phyloP scores from a whole-genome alignment of 2,329 filamentous ascomycete genomes.

The Ophiobolus disseminans region DNA sequence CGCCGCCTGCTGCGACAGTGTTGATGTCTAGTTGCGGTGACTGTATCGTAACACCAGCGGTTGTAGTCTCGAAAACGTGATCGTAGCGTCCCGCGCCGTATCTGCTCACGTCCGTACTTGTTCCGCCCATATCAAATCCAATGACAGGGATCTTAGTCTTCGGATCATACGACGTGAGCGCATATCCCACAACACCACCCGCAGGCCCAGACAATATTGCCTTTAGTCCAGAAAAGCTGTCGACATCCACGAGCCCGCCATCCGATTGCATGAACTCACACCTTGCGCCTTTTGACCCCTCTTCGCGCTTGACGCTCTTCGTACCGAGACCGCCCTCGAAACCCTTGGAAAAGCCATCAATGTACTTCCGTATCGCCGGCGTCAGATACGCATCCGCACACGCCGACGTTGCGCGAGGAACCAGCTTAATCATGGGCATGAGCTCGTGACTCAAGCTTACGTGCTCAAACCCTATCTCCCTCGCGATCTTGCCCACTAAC shows the following conservation, averaged over 20 bases:
- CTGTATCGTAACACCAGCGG: slow-evolving; percentile 91
- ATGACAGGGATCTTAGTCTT: slow-evolving; percentile 85
- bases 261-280: slow-evolving; percentile 98
- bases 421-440: slow-evolving; percentile 88
- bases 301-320: slow-evolving; percentile 72
- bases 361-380: slow-evolving; percentile 79
- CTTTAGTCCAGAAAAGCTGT: slow-evolving; percentile 81
- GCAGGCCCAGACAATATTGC: slow-evolving; percentile 89
- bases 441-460: slow-evolving; percentile 81
- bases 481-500: slow-evolving; percentile 75
- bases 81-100: slow-evolving; percentile 88
- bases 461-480: slow-evolving; percentile 81
- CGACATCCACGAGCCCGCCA: slow-evolving; percentile 73
- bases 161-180: slow-evolving; percentile 86
- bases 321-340: slow-evolving; percentile 83
- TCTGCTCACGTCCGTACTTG: slow-evolving; percentile 87
- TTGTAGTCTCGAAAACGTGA: slow-evolving; percentile 93
- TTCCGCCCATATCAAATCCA: slow-evolving; percentile 96
- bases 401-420: slow-evolving; percentile 76
- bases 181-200: slow-evolving; percentile 93
- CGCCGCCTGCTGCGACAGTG: slow-evolving; percentile 89
- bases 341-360: slow-evolving; percentile 77
- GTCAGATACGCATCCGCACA: slow-evolving; percentile 83
- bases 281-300: slow-evolving; percentile 72
- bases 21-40: slow-evolving; percentile 94